Evolutionary conservation across 2,329 filamentous ascomycete genomes (phyloP), one percentile per base, ranked within the genome.

Genomic region (Venturia nashicola): DNA sequence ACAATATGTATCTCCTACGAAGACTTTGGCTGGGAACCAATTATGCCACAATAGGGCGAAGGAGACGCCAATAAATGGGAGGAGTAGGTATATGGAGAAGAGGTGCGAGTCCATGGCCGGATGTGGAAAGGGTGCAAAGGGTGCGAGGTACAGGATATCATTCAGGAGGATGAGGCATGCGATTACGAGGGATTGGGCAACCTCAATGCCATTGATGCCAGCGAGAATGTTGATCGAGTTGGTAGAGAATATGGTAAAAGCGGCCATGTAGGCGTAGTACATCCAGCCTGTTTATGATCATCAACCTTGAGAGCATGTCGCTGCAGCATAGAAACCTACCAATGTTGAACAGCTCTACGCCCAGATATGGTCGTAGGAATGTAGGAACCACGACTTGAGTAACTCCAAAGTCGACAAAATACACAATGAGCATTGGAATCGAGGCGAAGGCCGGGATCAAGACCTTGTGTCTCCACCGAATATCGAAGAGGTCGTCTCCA

Each of bases 141-240:
- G 84, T 3, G 81, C 76, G 61, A 97, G 84, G 76, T 97, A 99
- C 67, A 97, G 82, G 62, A 83, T 80, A 74, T 97, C 94, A 78
- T 99, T 99, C 73, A 91, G 78, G 65, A 88, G 84, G 68, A 99
- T 84, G 61, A 97, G 83, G 62, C 86, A 75, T 34, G 92, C 93
- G 72, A 99, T 90, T 67, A 96, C 89, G 67, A 99, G 80, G 65
- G 91, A 97, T 77, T 99, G 94, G 12, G 89, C 86, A 64, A 97
- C 94, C 75, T 99, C 94, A 73, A 99, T 94, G 64, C 94, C 94
- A 75, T 99, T 99, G 76, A 99, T 90, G n/a, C 94, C 94, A 0
- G 94, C 94, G n/a, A 99, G 81, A 77, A 99, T 99, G 80, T 99
- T 99, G 83, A 99, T 99, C 75, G 91, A 91, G 78, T 99, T 97